Evolutionary conservation across 768 basidiomycete species (phyloP).

Genomic region (Leucogyrophana mollusca): DNA sequence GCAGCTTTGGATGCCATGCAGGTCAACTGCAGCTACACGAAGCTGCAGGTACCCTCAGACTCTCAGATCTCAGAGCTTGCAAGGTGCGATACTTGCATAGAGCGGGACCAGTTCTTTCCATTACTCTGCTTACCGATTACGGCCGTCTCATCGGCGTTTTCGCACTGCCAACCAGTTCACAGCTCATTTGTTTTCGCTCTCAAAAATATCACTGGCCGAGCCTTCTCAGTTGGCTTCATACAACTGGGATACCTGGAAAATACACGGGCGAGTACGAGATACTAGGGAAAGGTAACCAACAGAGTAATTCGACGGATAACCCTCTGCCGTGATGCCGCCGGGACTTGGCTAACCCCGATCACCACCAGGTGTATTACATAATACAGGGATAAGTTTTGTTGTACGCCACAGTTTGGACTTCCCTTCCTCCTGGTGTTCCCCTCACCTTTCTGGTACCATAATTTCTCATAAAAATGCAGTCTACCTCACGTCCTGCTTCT

Average conservation of each 20-base stretch:
- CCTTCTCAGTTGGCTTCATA: no score
- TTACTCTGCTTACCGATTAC: no score
- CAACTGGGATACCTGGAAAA: not conserved
- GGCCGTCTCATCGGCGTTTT: no score
- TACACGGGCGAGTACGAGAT: not conserved
- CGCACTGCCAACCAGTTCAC: no score
- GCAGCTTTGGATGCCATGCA: constrained; percentile 27
- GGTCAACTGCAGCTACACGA: constrained; percentile 1
- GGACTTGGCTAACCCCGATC: no score
- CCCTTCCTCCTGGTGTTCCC: constrained; percentile 6
- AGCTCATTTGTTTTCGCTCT: no score
- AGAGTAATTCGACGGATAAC: no score
- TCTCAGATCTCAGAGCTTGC: not conserved
- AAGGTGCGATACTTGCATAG: not conserved
- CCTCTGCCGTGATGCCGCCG: no score
- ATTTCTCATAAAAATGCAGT: constrained; percentile 44
- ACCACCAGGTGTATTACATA: not conserved
- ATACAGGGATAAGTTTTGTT: not conserved
- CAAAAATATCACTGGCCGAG: no score
- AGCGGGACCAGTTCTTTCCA: no score
- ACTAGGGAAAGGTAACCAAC: no score
- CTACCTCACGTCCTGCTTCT: constrained; percentile 56
- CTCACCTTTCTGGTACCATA: constrained; percentile 18
- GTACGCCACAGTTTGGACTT: not conserved
- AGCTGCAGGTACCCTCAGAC: not conserved